Percentiles rank a stretch among this genome's conserved stretches.
phyloP scores from a whole-genome alignment of 345 rosid species.

The Pistacia vera region DNA sequence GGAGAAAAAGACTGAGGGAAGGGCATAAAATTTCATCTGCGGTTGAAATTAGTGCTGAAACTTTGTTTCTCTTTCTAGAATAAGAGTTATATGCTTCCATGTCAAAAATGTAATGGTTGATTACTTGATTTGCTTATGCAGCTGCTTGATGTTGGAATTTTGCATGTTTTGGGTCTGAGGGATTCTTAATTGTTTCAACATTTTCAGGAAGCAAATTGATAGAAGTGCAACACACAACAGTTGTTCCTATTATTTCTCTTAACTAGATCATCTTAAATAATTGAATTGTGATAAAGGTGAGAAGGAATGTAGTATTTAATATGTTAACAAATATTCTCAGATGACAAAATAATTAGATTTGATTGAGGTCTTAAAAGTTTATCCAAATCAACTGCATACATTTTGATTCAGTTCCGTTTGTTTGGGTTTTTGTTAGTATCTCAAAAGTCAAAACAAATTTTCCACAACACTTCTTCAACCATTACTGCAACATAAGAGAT shows the following conservation, averaged over 20 bases:
- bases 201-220: not conserved
- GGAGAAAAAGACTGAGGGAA: conserved; percentile 56
- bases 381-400: too few relatives aligned
- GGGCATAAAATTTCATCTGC: conserved; percentile 26
- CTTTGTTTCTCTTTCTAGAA: conserved; percentile 15
- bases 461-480: not conserved
- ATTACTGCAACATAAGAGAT: too few relatives aligned
- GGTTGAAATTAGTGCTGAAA: conserved; percentile 4
- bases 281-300: too few relatives aligned
- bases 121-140: not conserved
- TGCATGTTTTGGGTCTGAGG: not conserved
- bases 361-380: too few relatives aligned
- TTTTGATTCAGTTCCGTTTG: too few relatives aligned
- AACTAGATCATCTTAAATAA: too few relatives aligned
- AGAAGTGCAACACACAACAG: not conserved
- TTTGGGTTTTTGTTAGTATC: too few relatives aligned
- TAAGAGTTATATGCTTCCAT: conserved; percentile 15
- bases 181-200: not conserved
- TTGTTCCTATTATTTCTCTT: not conserved
- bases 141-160: conserved; percentile 2
- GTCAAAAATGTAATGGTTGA: conserved; percentile 15
- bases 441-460: too few relatives aligned
- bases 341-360: not conserved
- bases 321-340: too few relatives aligned
- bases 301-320: too few relatives aligned